Percentiles rank a stretch among this genome's conserved stretches.
Conservation (phyloP, 352 stramenopile species). For the Globisporangium heterothallicum region DNA sequence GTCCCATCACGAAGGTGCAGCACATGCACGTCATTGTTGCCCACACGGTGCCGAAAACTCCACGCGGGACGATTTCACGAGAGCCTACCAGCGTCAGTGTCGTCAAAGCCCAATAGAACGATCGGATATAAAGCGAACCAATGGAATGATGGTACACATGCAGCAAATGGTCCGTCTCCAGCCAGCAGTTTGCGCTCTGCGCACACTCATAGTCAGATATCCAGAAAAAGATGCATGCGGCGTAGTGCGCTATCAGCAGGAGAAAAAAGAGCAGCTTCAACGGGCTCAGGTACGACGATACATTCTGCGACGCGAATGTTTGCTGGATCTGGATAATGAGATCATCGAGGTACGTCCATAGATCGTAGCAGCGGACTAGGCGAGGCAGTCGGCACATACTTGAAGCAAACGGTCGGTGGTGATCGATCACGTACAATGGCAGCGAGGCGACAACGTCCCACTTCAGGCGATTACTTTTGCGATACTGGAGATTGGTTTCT, state of each 20-base stretch:
- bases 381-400: slow-evolving; percentile 50
- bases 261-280: slow-evolving; percentile 71
- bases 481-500: slow-evolving; percentile 28
- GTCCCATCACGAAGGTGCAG: slow-evolving; percentile 70
- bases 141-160: slow-evolving; percentile 52
- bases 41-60: slow-evolving; percentile 45
- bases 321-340: slow-evolving; percentile 70
- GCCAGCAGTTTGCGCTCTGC: slow-evolving; percentile 41
- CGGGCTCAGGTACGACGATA: slow-evolving; percentile 64
- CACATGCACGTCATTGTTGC: slow-evolving; percentile 47
- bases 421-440: slow-evolving; percentile 46
- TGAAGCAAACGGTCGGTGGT: slow-evolving; percentile 11
- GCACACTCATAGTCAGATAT: slow-evolving; percentile 59
- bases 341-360: slow-evolving; percentile 57
- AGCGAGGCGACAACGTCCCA: slow-evolving; percentile 47
- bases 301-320: slow-evolving; percentile 51
- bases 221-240: slow-evolving; percentile 63
- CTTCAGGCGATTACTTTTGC: slow-evolving; percentile 37
- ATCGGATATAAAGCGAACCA: slow-evolving; percentile 45
- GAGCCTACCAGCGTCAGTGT: slow-evolving; percentile 58
- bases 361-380: slow-evolving; percentile 41
- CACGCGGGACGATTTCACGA: slow-evolving; percentile 44
- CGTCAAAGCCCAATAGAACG: slow-evolving; percentile 72
- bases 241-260: slow-evolving; percentile 52
- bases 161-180: slow-evolving; percentile 51